Evolutionary conservation across 2,329 filamentous ascomycete genomes (phyloP), one percentile per base, ranked within the genome.

Genomic region (Paecilomyces dactylethromorphus): DNA sequence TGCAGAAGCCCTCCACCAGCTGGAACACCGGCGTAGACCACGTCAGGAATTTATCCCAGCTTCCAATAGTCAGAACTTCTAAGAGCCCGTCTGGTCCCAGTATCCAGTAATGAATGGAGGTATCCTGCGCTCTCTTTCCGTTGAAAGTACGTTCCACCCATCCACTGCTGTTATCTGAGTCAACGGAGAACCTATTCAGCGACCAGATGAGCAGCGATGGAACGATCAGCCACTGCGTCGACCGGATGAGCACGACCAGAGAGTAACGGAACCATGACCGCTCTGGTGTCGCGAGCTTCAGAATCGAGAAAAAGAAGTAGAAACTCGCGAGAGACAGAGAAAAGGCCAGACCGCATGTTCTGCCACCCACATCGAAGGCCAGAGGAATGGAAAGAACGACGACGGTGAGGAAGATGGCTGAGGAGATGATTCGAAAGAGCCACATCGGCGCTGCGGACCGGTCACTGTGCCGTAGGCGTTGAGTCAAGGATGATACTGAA

Each of bases 21-120:
- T 99, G 94, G 78, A 97, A 99, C 56, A 96, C 84, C 0, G 94
- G 94, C 3, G 91, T 95, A 33, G 92, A 96, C 79, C 95, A 97
- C 70, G 88, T 84, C 75, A 99, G 77, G 55, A 91, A 79, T 71
- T 88, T 92, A 72, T 97, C 92, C 94, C 94, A 99, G 56, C 84
- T 85, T 31, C 92, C 92, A 62, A 97, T 84, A 22, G 90, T 88
- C 61, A 89, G 78, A 33, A 84, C 88, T 78, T 97, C 91, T 26
- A 96, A 72, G 59, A 97, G 72, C 1, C 92, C 92, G 60, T 90
- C 87, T 62, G 86, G 84, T n/a, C 92, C 93, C 78, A 96, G 93
- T 61, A 95, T 79, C 90, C 91, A 96, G 65, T 95, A 88, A 55
- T 82, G 83, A 74, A 92, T 84, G 57, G 84, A 89, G n/a, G 82